Base-by-base conservation (phyloP, 106 monocot species). In the Dendrobium nobile region DNA sequence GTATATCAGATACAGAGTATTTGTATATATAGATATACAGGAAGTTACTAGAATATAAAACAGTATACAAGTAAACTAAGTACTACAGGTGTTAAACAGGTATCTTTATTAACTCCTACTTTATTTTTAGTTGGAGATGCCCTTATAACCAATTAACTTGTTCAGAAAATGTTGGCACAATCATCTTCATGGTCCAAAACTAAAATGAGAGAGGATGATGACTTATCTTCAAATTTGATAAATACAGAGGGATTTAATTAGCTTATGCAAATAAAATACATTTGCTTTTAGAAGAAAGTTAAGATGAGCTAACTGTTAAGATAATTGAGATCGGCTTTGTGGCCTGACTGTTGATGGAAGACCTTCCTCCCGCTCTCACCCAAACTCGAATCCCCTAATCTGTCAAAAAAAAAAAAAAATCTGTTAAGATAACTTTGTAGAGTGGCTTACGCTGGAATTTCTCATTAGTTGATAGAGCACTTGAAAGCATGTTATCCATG, bases 211-310 rank as follows among this genome's bases (percentile, higher is more conserved):
- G 91, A 88, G 75, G 85, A 85, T 47, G 91, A 48, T 7, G 82
- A 75, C 41, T 85, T 72, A 16, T 85, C 87, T 74, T 89, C 84
- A 6, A 92, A 84, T 77, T 41, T 85, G 61, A 92, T 82, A 15
- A 78, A 75, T 68, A 44, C 80, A 24, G 83, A 77, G 80, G 74
- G 43, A 1, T 41, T 19, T 11, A 74, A 1, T 17, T 41, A 74
- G 31, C n/a, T 55, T 55, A 0, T 65, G 65, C 65, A 22, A 65
- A 8, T 1, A 65, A 37, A 72, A 11, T 33, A 16, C 72, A 20
- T 3, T 37, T 37, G 41, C 42, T 43, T 74, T 44, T 2, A 74
- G 41, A 44, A 42, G 74, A 37, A 37, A 37, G 37, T 3, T 4
- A 44, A 44, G 10, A 78, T 67, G 31, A 72, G 40, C 37, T 54